phyloP scores from a whole-genome alignment of 2,329 filamentous ascomycete genomes.

The Paecilomyces fulvus region DNA sequence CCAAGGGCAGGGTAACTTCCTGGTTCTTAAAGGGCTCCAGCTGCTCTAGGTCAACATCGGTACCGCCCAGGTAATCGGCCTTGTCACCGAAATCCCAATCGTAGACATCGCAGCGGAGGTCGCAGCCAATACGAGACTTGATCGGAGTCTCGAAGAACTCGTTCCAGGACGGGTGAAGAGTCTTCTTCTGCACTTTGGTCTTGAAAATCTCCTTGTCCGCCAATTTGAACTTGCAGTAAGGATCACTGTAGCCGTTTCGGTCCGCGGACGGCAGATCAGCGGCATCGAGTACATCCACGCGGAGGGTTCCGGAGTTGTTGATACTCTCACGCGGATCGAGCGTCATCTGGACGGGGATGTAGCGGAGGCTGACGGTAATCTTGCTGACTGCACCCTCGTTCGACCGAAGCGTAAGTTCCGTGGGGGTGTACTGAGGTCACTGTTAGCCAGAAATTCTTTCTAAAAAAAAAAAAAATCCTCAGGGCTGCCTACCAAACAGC shows the following conservation, averaged over 20 bases:
- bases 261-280: conserved; percentile 85
- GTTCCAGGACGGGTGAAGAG: conserved; percentile 88
- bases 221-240: conserved; percentile 89
- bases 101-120: conserved; percentile 75
- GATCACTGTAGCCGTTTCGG: conserved; percentile 92
- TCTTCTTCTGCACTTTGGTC: conserved; percentile 95
- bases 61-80: conserved; percentile 77
- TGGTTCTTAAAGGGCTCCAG: conserved; percentile 79
- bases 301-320: conserved; percentile 95
- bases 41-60: conserved; percentile 65
- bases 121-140: conserved; percentile 72
- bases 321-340: conserved; percentile 94
- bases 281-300: conserved; percentile 86
- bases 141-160: conserved; percentile 84
- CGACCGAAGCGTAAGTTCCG: conserved; percentile 68
- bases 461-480: not conserved
- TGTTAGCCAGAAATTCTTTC: conserved; percentile 4
- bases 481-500: conserved; percentile 62
- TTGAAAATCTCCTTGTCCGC: conserved; percentile 89
- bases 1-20: conserved; percentile 65
- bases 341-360: conserved; percentile 86
- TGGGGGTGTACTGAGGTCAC: conserved; percentile 68
- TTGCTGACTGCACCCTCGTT: conserved; percentile 67
- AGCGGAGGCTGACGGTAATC: conserved; percentile 87
- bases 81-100: conserved; percentile 98